phyloP scores from a whole-genome alignment of 768 basidiomycete genomes.

The Tricholoma bakamatsutake region DNA sequence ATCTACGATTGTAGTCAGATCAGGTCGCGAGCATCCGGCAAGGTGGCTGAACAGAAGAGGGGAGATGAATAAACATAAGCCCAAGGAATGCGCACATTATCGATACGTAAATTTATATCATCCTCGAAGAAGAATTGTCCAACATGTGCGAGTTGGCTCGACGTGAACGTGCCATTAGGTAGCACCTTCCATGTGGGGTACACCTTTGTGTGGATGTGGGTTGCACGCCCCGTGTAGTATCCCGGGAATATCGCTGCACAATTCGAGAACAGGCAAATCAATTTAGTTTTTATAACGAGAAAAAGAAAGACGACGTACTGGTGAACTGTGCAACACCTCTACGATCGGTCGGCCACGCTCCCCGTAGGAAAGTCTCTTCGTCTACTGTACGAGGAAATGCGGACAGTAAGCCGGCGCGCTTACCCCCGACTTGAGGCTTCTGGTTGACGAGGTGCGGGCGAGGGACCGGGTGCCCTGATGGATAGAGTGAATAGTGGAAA shows the following conservation, averaged over 20 bases:
- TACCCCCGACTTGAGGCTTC: conserved; percentile 41
- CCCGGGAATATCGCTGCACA: conserved; percentile 47
- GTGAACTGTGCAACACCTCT: conserved; percentile 52
- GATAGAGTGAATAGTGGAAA: neutral
- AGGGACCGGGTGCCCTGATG: conserved; percentile 42
- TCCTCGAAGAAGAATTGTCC: conserved; percentile 59
- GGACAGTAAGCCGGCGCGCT: conserved; percentile 35
- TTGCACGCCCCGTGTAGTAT: conserved; percentile 52
- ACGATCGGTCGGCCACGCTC: conserved; percentile 48
- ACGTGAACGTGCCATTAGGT: conserved; percentile 39
- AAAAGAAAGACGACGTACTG: conserved; percentile 25
- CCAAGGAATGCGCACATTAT: conserved; percentile 29
- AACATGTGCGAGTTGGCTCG: conserved; percentile 38
- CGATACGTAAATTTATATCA: conserved; percentile 40
- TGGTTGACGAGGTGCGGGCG: conserved; percentile 36
- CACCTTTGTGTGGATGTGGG: conserved; percentile 50
- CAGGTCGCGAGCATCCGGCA: neutral
- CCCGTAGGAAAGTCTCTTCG: conserved; percentile 44
- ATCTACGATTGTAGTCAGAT: conserved; percentile 25
- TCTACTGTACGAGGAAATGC: conserved; percentile 38
- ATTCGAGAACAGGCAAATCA: neutral
- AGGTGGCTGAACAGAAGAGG: neutral
- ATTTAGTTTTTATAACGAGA: neutral
- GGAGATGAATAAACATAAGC: neutral
- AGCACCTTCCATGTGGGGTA: conserved; percentile 42